Evolutionary conservation across 2,329 filamentous ascomycete species (phyloP).

Genomic region (Neoscytalidium dimidiatum): DNA sequence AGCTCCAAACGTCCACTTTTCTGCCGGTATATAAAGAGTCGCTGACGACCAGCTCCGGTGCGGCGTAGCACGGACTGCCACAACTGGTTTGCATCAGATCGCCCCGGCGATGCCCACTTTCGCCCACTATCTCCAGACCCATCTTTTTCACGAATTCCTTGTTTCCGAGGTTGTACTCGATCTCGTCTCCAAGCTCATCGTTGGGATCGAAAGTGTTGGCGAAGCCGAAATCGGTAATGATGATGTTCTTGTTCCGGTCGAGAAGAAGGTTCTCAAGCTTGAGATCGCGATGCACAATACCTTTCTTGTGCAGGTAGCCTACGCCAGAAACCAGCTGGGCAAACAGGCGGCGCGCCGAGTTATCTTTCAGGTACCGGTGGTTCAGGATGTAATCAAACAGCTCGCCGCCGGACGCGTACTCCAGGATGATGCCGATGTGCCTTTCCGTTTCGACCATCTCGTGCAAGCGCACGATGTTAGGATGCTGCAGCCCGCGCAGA

Average conservation of each 20-base stretch:
- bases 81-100: constrained; percentile 99
- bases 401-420: constrained; percentile 96
- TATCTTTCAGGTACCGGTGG: constrained; percentile 93
- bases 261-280: constrained; percentile 95
- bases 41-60: constrained; percentile 94
- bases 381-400: constrained; percentile 98
- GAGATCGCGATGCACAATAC: constrained; percentile 94
- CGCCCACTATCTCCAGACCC: constrained; percentile 77
- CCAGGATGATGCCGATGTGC: constrained; percentile 96
- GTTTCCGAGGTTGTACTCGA: constrained; percentile 83
- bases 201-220: constrained; percentile 92
- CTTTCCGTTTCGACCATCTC: constrained; percentile 98
- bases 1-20: constrained; percentile 99
- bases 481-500: constrained; percentile 81
- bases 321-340: constrained; percentile 95
- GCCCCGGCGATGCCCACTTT: constrained; percentile 76
- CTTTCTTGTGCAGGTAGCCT: constrained; percentile 96
- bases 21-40: constrained; percentile 96
- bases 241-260: constrained; percentile 97
- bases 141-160: constrained; percentile 84
- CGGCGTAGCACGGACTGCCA: constrained; percentile 96
- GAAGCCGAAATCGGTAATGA: constrained; percentile 99
- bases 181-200: constrained; percentile 86
- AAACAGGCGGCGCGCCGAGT: constrained; percentile 85
- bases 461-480: constrained; percentile 94